These are phyloP conservation scores for Salicornia ramosissima DNA, from an alignment of 148 eudicot species.

Conservation along the genomic window DNA sequence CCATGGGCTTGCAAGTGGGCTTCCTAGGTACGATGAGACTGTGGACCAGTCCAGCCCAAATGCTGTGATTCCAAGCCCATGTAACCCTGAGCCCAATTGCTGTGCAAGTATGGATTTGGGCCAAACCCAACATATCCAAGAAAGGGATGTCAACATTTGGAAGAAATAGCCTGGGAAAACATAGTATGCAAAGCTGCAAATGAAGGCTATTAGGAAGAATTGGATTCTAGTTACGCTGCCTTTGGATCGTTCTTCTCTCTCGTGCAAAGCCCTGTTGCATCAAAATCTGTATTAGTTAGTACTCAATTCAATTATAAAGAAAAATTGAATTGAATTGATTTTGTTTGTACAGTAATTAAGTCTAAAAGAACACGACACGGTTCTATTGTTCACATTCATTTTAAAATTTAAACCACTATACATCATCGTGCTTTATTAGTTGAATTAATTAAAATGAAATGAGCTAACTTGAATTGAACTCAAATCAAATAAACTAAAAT, in stretches of 20 bases:
- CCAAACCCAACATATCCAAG: slow-evolving; percentile 94
- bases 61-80: slow-evolving; percentile 78
- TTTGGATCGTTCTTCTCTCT: slow-evolving; percentile 69
- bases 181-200: slow-evolving; percentile 90
- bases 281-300: neutral
- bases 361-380: too few relatives aligned
- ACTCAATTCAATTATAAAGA: too few relatives aligned
- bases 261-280: slow-evolving; percentile 76
- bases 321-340: too few relatives aligned
- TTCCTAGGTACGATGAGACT: slow-evolving; percentile 86
- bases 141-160: slow-evolving; percentile 81
- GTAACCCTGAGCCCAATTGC: slow-evolving; percentile 84
- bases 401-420: too few relatives aligned
- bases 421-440: too few relatives aligned
- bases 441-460: too few relatives aligned
- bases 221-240: slow-evolving; percentile 83
- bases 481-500: too few relatives aligned
- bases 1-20: slow-evolving; percentile 99
- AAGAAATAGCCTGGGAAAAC: slow-evolving; percentile 86
- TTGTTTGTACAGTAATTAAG: too few relatives aligned
- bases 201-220: slow-evolving; percentile 82
- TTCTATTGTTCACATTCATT: too few relatives aligned
- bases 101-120: slow-evolving; percentile 76
- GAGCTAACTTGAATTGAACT: too few relatives aligned
- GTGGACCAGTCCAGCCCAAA: slow-evolving; percentile 93